Base-by-base conservation (phyloP, 202 grass and related monocot genomes). In the Miscanthus sacchariflorus region DNA sequence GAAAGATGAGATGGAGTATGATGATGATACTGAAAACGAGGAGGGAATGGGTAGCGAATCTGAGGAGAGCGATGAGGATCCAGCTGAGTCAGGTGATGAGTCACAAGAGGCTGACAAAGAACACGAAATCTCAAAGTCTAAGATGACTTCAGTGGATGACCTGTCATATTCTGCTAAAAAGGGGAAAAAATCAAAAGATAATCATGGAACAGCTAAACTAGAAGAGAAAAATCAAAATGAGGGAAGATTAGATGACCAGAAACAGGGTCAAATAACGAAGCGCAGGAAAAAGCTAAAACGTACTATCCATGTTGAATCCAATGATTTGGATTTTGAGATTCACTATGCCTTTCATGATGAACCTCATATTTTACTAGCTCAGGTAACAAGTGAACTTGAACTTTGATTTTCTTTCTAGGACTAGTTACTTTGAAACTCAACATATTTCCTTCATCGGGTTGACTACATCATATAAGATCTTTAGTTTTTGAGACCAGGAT, bases 1-100 rank as follows among this genome's bases (percentile, higher is more conserved):
- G 81, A 94, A 54, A 49, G 96, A 99, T 84, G 96, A 96, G 75
- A 83, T 99, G 44, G 96, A 99, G 61, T 99, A 99, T 88, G 94
- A 96, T 18, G 96, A 95, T 83, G 92, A 86, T 80, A 63, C 82
- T 61, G 81, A 43, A 72, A 80, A 56, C 0, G 42, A 83, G 70
- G 87, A 80, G 84, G 85, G 12, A 15, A 85, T 84, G 54, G 70
- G 76, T 76, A 84, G 86, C 67, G 86, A 91, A 50, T 73, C 84
- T 72, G 90, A 97, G 56, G 84, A 78, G 74, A 91, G 83, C 54
- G 85, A 89, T 23, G 80, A 89, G 46, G 88, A 88, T 90, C 67
- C 81, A 86, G 86, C 68, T 28, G 85, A 91, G 24, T 79, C 82
- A 21, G 91, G 78, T 46, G 87, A 52, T 50, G 84, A 83, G 23